Conservation (phyloP, 1,284 basidiomycete genomes). For the Naganishia albida region DNA sequence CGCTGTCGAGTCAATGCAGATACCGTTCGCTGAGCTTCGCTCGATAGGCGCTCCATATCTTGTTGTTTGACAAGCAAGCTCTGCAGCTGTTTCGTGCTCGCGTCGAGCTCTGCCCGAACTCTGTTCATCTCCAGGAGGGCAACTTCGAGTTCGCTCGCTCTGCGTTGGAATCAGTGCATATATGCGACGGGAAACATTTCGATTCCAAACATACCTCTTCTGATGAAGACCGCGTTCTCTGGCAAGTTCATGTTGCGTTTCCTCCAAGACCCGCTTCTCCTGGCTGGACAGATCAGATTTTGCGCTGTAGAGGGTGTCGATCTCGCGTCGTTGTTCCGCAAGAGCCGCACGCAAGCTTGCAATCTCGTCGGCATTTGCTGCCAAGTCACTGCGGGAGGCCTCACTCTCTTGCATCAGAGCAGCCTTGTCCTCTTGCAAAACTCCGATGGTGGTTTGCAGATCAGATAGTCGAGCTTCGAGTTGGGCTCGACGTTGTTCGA, state of each 20-base stretch:
- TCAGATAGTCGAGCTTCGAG: neutral
- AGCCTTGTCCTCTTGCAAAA: slow-evolving; percentile 7
- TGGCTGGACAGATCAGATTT: neutral
- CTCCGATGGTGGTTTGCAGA: neutral
- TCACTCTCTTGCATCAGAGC: neutral
- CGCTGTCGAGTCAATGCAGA: slow-evolving; percentile 3
- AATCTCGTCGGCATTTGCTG: neutral
- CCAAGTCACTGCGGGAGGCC: neutral
- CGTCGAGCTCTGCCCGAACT: neutral
- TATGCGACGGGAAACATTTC: no score
- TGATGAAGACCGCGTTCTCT: neutral
- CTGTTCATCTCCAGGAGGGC: neutral
- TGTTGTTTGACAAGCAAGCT: neutral
- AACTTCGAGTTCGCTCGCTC: slow-evolving; percentile 6
- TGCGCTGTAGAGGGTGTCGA: neutral
- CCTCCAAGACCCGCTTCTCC: neutral
- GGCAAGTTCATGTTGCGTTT: slow-evolving; percentile 10
- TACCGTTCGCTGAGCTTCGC: neutral
- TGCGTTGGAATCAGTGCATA: neutral
- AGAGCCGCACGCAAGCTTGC: neutral
- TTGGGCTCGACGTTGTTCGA: neutral
- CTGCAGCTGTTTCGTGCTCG: slow-evolving; percentile 4
- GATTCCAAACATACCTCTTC: neutral
- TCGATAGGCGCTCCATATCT: neutral
- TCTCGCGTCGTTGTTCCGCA: slow-evolving; percentile 1